Evolutionary conservation across 139 green algal genomes (phyloP).

Genomic region (Coelastrella sp.): DNA sequence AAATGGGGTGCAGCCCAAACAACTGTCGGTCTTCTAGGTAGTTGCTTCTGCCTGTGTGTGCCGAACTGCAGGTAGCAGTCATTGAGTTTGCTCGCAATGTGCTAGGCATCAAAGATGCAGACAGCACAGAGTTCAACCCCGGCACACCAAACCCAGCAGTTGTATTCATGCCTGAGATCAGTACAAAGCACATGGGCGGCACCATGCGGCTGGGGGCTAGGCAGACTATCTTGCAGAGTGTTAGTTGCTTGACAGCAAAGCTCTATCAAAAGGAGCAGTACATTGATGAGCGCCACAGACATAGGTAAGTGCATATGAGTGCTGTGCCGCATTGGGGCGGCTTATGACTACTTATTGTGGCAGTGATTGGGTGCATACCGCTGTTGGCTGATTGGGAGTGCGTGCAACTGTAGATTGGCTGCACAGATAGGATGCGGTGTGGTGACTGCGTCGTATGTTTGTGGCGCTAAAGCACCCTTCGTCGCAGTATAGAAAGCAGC

Average conservation of each 20-base stretch:
- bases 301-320: constrained; percentile 73
- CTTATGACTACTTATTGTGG: background rate
- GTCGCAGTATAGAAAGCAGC: too few relatives aligned
- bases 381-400: too few relatives aligned
- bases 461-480: too few relatives aligned
- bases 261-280: constrained; percentile 91
- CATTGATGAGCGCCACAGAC: constrained; percentile 96
- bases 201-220: constrained; percentile 98
- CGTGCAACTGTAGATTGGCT: too few relatives aligned
- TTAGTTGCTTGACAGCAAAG: constrained; percentile 92
- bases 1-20: too few relatives aligned
- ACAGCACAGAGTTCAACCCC: constrained; percentile 93
- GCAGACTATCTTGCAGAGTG: constrained; percentile 90
- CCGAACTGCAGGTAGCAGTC: constrained; percentile 85
- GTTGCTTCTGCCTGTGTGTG: background rate
- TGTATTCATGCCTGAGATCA: constrained; percentile 98
- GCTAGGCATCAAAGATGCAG: constrained; percentile 85
- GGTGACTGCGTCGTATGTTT: too few relatives aligned
- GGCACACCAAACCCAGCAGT: constrained; percentile 87
- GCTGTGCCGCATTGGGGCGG: background rate
- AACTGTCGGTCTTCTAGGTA: too few relatives aligned
- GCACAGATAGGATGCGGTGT: too few relatives aligned
- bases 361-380: background rate
- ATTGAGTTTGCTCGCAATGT: constrained; percentile 99
- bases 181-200: constrained; percentile 81